Conservation (phyloP, 2,329 filamentous ascomycete species). For the Pseudocercospora ulei region DNA sequence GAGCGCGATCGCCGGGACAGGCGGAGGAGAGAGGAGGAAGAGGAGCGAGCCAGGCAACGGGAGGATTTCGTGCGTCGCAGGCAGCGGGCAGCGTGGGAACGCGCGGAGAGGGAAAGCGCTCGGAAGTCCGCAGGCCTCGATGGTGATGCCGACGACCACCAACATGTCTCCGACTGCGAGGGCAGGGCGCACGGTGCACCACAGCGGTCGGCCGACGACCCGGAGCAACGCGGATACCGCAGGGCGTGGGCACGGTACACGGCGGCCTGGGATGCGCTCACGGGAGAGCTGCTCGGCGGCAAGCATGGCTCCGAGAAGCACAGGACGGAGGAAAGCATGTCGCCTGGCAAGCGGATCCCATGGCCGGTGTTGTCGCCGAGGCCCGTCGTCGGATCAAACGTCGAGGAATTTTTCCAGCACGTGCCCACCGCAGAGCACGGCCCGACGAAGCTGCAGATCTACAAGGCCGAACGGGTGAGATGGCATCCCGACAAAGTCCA, state of each 20-base stretch:
- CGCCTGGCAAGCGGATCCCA: constrained; percentile 40
- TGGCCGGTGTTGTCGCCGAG: constrained; percentile 65
- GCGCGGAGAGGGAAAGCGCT: constrained; percentile 32
- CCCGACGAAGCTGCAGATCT: constrained; percentile 38
- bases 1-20: constrained; percentile 57
- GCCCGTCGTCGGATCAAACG: constrained; percentile 48
- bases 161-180: constrained; percentile 22
- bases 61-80: constrained; percentile 39
- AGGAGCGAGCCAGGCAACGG: constrained; percentile 31
- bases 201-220: constrained; percentile 8
- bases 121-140: constrained; percentile 32
- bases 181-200: constrained; percentile 12
- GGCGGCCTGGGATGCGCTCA: constrained; percentile 29
- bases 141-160: constrained; percentile 52
- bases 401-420: constrained; percentile 60
- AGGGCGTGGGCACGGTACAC: constrained; percentile 28
- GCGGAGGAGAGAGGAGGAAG: constrained; percentile 42
- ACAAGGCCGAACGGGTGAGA: constrained; percentile 77
- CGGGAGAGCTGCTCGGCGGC: constrained; percentile 21
- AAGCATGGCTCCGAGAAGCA: constrained; percentile 9
- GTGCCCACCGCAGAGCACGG: constrained; percentile 35
- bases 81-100: constrained; percentile 33
- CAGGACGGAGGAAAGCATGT: constrained; percentile 14
- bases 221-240: constrained; percentile 22
- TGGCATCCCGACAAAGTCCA: constrained; percentile 99